These are phyloP conservation scores for Eutypa lata DNA, from an alignment of 2,329 filamentous ascomycete species.

Conservation along the genomic window DNA sequence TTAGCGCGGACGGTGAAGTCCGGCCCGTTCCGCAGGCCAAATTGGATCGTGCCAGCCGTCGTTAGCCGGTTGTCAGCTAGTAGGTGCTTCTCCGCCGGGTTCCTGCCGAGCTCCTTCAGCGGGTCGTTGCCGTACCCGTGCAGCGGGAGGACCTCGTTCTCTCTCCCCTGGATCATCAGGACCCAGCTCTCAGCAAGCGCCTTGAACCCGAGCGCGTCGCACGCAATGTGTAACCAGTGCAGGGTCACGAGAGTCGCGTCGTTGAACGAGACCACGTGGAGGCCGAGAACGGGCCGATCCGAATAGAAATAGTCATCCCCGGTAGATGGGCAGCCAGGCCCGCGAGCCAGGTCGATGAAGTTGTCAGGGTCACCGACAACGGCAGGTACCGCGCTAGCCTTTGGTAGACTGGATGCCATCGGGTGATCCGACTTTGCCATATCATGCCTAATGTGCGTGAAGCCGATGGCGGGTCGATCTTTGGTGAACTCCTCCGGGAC, in stretches of 20 bases:
- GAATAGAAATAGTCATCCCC: slow-evolving; percentile 33
- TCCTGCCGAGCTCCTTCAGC: slow-evolving; percentile 22
- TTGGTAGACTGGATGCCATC: slow-evolving; percentile 26
- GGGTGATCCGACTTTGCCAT: slow-evolving; percentile 32
- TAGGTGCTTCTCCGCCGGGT: slow-evolving; percentile 20
- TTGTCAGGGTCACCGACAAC: slow-evolving; percentile 21
- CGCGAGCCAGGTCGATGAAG: slow-evolving; percentile 19
- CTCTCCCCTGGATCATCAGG: slow-evolving; percentile 33
- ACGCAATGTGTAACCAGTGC: slow-evolving; percentile 36
- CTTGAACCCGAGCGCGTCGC: slow-evolving; percentile 36
- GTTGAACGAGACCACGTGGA: slow-evolving; percentile 40
- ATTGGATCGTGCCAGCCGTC: slow-evolving; percentile 19
- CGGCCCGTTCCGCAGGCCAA: slow-evolving; percentile 26
- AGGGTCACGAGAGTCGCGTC: slow-evolving; percentile 39
- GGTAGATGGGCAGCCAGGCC: slow-evolving; percentile 17
- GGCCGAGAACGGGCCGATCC: slow-evolving; percentile 37
- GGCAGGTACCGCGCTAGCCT: slow-evolving; percentile 14
- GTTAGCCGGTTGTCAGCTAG: slow-evolving; percentile 16
- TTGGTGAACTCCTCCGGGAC: slow-evolving; percentile 33
- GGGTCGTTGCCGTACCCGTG: slow-evolving; percentile 28
- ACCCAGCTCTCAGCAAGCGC: slow-evolving; percentile 40
- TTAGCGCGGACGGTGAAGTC: slow-evolving; percentile 23
- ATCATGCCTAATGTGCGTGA: slow-evolving; percentile 29
- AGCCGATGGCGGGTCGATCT: slow-evolving; percentile 32
- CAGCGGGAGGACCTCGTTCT: slow-evolving; percentile 29